Conservation (phyloP, 2,329 filamentous ascomycete species). For the Cladosporium phlei region DNA sequence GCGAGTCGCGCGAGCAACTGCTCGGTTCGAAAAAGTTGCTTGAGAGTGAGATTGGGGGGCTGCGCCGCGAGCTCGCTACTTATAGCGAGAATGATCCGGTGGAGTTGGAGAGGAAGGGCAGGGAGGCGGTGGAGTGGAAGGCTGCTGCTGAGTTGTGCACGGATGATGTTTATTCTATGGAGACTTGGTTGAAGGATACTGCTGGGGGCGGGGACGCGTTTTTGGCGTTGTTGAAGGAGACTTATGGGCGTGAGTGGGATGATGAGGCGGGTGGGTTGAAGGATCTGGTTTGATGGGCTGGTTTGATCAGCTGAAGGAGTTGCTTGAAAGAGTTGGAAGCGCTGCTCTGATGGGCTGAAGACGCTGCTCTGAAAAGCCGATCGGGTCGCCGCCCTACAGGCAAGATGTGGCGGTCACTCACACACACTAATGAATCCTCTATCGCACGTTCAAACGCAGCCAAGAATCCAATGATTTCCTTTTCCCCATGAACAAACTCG, state of each 20-base stretch:
- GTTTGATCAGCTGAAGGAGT: not conserved
- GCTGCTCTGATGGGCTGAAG: too few species aligned
- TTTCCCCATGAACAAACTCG: too few species aligned
- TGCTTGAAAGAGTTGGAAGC: not conserved
- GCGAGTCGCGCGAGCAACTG: constrained; percentile 35
- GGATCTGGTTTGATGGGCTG: constrained; percentile 28
- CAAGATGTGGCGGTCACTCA: too few species aligned
- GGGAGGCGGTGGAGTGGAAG: constrained; percentile 28
- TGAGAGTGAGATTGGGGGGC: constrained; percentile 33
- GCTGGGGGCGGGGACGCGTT: constrained; percentile 35
- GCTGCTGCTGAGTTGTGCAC: constrained; percentile 36
- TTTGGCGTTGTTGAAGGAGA: constrained; percentile 39
- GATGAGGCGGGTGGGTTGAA: constrained; percentile 49
- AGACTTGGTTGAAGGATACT: constrained; percentile 39
- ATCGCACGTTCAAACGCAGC: too few species aligned
- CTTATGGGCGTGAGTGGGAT: constrained; percentile 52
- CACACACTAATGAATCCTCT: too few species aligned
- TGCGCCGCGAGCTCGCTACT: constrained; percentile 39
- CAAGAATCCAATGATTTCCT: too few species aligned
- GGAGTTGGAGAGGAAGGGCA: constrained; percentile 39
- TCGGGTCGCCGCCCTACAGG: too few species aligned
- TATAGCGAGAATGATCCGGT: constrained; percentile 45
- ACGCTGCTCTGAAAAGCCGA: too few species aligned
- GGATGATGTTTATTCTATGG: constrained; percentile 45
- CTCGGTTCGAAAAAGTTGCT: constrained; percentile 34